A percentile compares a stretch with the other conserved stretches of the same genome.
phyloP scores from a whole-genome alignment of 2,329 filamentous ascomycete genomes.

The Diaporthe sp. region DNA sequence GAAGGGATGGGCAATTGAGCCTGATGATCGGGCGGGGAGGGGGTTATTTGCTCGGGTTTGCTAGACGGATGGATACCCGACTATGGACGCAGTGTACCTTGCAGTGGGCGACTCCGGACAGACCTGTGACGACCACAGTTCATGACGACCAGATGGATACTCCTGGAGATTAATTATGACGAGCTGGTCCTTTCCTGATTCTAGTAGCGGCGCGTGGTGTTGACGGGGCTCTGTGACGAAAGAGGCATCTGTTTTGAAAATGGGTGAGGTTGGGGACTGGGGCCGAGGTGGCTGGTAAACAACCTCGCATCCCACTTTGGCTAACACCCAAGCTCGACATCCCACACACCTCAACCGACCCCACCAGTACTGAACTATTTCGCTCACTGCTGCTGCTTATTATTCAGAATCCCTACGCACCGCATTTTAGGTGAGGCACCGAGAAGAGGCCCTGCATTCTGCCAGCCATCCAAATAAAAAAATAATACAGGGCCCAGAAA shows the following conservation, averaged over 20 bases:
- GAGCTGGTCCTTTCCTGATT: not conserved
- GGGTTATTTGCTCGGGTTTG: not conserved
- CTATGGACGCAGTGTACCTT: not conserved
- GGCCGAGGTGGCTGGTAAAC: slow-evolving; percentile 34
- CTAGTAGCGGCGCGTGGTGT: not conserved
- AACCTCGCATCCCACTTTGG: slow-evolving; percentile 27
- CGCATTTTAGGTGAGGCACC: not conserved
- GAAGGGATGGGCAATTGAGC: slow-evolving; percentile 9
- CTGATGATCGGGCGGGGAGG: slow-evolving; percentile 7
- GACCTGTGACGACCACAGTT: not conserved
- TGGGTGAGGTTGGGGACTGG: slow-evolving; percentile 32
- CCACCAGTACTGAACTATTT: not conserved
- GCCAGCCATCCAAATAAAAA: slow-evolving; percentile 24
- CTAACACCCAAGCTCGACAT: slow-evolving; percentile 7
- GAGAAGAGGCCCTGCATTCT: slow-evolving; percentile 15
- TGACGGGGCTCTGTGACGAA: slow-evolving; percentile 25
- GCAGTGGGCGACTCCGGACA: not conserved
- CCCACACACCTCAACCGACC: not conserved
- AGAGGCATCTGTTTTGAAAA: slow-evolving; percentile 30
- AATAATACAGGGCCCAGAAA: not conserved
- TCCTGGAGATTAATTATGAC: not conserved
- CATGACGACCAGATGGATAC: not conserved
- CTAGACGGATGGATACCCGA: not conserved
- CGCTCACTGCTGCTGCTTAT: not conserved
- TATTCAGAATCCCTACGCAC: slow-evolving; percentile 15